Conservation (phyloP, 2,329 filamentous ascomycete species). For the Phoma sp. region DNA sequence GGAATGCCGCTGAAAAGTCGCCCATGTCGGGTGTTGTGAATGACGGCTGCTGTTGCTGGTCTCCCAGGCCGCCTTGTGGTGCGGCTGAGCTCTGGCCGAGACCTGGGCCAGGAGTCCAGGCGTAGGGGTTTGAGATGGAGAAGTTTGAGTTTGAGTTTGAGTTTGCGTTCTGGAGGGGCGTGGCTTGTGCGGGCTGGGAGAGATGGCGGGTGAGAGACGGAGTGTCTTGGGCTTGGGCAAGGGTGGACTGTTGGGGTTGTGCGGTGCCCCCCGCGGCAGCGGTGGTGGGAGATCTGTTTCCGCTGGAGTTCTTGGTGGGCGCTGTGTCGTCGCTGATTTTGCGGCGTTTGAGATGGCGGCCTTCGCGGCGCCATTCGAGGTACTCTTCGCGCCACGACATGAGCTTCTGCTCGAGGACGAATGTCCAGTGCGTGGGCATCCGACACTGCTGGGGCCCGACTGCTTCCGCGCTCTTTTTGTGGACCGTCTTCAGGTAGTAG, state of each 20-base stretch:
- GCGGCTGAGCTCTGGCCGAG: background rate
- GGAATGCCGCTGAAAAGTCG: slow-evolving; percentile 43
- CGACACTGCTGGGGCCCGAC: slow-evolving; percentile 40
- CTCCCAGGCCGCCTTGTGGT: slow-evolving; percentile 10
- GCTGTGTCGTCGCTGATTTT: background rate
- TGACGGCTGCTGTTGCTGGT: slow-evolving; percentile 16
- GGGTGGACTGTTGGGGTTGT: background rate
- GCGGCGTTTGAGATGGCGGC: slow-evolving; percentile 30
- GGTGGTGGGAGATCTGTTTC: background rate
- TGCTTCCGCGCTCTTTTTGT: slow-evolving; percentile 30
- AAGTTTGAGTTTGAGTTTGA: slow-evolving; percentile 4
- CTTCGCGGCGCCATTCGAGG: slow-evolving; percentile 35
- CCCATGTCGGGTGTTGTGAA: slow-evolving; percentile 32
- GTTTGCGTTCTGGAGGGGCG: background rate
- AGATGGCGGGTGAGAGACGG: background rate
- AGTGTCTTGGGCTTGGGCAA: background rate
- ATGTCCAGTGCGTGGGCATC: slow-evolving; percentile 41
- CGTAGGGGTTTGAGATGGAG: slow-evolving; percentile 18
- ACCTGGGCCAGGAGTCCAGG: background rate
- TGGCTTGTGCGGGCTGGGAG: background rate
- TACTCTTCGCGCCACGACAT: slow-evolving; percentile 43
- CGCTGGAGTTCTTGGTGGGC: background rate
- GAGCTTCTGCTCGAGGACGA: slow-evolving; percentile 38
- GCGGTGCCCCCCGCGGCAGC: background rate
- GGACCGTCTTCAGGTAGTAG: slow-evolving; percentile 35